Percentiles rank a stretch among this genome's conserved stretches.
Evolutionary conservation across 2,329 filamentous ascomycete genomes (phyloP).

Genomic region (Aspergillus felis): DNA sequence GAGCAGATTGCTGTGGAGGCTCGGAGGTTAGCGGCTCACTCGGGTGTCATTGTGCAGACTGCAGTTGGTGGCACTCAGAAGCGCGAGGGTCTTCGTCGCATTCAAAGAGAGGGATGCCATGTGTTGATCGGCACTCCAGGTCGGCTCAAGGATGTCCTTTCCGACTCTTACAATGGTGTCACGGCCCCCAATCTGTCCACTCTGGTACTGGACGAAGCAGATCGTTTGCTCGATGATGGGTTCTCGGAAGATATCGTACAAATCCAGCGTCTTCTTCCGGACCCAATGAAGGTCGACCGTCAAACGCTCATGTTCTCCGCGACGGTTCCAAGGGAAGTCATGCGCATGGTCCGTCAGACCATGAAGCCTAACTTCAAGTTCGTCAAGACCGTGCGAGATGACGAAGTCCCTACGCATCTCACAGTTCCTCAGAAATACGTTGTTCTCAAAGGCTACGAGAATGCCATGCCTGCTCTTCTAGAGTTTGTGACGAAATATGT

Average conservation of each 20-base stretch:
- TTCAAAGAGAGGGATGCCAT: constrained; percentile 75
- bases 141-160: constrained; percentile 75
- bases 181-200: constrained; percentile 58
- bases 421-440: constrained; percentile 77
- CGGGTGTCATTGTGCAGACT: constrained; percentile 65
- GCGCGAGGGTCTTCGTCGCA: constrained; percentile 59
- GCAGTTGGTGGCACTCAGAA: constrained; percentile 95
- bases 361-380: constrained; percentile 84
- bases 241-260: constrained; percentile 63
- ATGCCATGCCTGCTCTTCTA: constrained; percentile 70
- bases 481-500: constrained; percentile 67
- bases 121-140: constrained; percentile 88
- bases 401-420: constrained; percentile 82
- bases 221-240: constrained; percentile 64
- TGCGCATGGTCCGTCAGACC: constrained; percentile 70
- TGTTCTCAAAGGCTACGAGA: constrained; percentile 64
- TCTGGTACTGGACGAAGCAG: constrained; percentile 63
- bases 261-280: constrained; percentile 62
- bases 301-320: constrained; percentile 96
- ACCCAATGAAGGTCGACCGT: constrained; percentile 59
- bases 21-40: constrained; percentile 59
- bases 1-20: constrained; percentile 70
- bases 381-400: constrained; percentile 77
- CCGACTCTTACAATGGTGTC: constrained; percentile 61
- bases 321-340: constrained; percentile 80